Evolutionary conservation across 2,329 filamentous ascomycete species (phyloP).

Genomic region (Arthrinium phaeospermum): DNA sequence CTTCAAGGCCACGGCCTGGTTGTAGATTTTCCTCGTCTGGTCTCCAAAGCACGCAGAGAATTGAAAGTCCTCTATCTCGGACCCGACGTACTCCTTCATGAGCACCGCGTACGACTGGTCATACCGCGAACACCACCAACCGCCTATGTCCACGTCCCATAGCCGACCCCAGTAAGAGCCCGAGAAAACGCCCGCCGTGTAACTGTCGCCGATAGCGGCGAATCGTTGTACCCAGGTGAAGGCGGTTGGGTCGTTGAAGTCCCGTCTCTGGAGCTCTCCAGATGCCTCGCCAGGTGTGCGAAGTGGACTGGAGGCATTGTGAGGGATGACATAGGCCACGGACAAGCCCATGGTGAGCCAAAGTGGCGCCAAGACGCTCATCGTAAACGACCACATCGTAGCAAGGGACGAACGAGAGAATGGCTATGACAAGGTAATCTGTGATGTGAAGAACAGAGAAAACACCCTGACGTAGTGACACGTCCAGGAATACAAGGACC

Average conservation of each 20-base stretch:
- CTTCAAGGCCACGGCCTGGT: slow-evolving; percentile 35
- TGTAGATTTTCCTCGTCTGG: slow-evolving; percentile 33
- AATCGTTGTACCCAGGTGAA: slow-evolving; percentile 39
- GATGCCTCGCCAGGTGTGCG: not conserved
- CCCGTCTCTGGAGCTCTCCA: slow-evolving; percentile 20
- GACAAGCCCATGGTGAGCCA: not conserved
- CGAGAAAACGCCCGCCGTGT: slow-evolving; percentile 43
- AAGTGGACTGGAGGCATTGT: not conserved
- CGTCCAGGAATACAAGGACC: not conserved
- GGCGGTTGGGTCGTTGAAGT: slow-evolving; percentile 23
- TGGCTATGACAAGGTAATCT: not conserved
- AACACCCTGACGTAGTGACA: not conserved
- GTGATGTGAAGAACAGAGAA: too few relatives aligned
- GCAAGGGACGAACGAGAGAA: not conserved
- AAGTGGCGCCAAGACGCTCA: not conserved
- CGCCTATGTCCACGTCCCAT: slow-evolving; percentile 18
- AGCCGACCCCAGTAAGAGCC: slow-evolving; percentile 30
- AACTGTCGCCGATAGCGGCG: slow-evolving; percentile 46
- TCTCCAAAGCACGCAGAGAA: slow-evolving; percentile 38
- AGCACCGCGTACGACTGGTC: slow-evolving; percentile 36
- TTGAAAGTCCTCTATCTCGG: slow-evolving; percentile 35
- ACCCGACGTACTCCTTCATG: slow-evolving; percentile 22
- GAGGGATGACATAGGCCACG: slow-evolving; percentile 1
- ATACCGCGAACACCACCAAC: slow-evolving; percentile 39
- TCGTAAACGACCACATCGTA: not conserved